Evolutionary conservation across 257 asterid species (phyloP), one percentile per base, ranked within the genome.

Genomic region (Rehmannia glutinosa): DNA sequence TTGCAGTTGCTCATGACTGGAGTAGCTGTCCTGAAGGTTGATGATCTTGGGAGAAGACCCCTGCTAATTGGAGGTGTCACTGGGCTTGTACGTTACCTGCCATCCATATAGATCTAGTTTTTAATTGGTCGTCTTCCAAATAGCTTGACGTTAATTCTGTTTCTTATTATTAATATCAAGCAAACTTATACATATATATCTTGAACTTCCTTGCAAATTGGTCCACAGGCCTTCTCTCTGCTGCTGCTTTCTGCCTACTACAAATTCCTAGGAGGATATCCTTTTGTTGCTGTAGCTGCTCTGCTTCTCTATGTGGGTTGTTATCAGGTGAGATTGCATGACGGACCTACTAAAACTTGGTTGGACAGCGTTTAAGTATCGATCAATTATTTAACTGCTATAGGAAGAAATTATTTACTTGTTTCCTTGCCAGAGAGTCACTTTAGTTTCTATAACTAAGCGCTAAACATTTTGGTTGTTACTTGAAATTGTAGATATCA

Each of bases 11-110:
- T 93, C 58, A 86, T 93, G 96, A 93, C 99, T 23, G 96, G 94
- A 74, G 62, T 93, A 73, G 96, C 99, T 69, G 97, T 93, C 73
- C 84, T 93, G 63, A 93, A 90, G 79, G 99, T 86, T 52, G 99
- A 93, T 73, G 96, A 90, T 71, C 90, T 93, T 62, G 99, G 99
- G 60, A 87, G 99, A 77, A 81, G 96, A 73, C 97, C 99, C 38
- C 80, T 93, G 63, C 82, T 93, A 69, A 88, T 93, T 57, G 92
- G 78, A 60, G 97, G 99, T 59, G 96, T 93, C 59, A 60, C 82
- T 47, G 97, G 99, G 59, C 88, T 93, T 74, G 99, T 93, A 85
- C 9, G 99, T 74, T 73, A 72, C 75, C 42, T 68, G 11, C 9
- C 42, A 19, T 58, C 38, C 45, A 20, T 25, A 6, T 59, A 41